Conservation (phyloP, 768 basidiomycete genomes). For the Termitomyces sp. region DNA sequence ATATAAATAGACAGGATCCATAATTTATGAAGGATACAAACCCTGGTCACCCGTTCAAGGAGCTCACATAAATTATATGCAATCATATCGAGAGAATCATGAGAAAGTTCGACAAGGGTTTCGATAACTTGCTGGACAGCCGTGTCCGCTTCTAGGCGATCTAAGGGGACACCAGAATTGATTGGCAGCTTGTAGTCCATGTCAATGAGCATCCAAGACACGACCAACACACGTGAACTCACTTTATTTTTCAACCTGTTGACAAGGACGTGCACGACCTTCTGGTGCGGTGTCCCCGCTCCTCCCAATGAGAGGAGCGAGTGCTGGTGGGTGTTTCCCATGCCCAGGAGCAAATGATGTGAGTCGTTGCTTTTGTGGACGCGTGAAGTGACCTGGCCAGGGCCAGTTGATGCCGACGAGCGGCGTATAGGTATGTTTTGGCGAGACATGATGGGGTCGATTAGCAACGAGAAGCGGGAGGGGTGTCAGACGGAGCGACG, state of each 20-base stretch:
- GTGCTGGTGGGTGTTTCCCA: slow-evolving; percentile 20
- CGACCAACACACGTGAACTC: slow-evolving; percentile 10
- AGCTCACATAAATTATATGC: slow-evolving; percentile 73
- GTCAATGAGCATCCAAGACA: slow-evolving; percentile 5
- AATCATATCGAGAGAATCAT: slow-evolving; percentile 75
- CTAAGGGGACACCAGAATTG: slow-evolving; percentile 72
- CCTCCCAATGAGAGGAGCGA: slow-evolving; percentile 28
- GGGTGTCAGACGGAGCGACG: slow-evolving; percentile 1
- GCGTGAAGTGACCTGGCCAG: slow-evolving; percentile 21
- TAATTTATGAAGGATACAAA: slow-evolving; percentile 32
- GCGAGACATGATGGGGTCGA: slow-evolving; percentile 8
- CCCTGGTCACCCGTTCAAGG: slow-evolving; percentile 69
- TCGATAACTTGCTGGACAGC: slow-evolving; percentile 74
- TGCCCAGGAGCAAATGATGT: slow-evolving; percentile 30
- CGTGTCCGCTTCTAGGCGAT: slow-evolving; percentile 69
- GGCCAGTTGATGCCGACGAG: slow-evolving; percentile 52
- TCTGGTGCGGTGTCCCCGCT: slow-evolving; percentile 66
- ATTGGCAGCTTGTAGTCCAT: slow-evolving; percentile 62
- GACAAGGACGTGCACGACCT: slow-evolving; percentile 75
- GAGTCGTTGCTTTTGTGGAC: slow-evolving; percentile 55
- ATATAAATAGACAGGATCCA: not conserved
- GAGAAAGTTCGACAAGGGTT: slow-evolving; percentile 73
- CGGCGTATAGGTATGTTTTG: slow-evolving; percentile 47
- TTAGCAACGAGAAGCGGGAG: not conserved
- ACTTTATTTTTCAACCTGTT: slow-evolving; percentile 81